Conservation (phyloP, 1,284 basidiomycete species). For the Ustilago curta region DNA sequence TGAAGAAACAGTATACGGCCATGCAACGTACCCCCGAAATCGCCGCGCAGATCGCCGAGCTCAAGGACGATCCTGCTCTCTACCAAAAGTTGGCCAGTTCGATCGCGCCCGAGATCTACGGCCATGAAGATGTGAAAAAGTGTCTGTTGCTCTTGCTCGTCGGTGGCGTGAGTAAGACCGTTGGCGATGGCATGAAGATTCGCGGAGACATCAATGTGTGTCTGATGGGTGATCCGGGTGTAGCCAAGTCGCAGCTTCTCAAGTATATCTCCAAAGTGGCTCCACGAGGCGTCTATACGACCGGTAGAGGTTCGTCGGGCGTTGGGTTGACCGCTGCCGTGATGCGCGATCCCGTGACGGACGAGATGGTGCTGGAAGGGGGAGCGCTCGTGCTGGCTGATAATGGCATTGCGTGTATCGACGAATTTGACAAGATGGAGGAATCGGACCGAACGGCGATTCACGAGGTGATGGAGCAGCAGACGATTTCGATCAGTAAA, state of each 20-base stretch:
- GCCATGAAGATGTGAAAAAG: constrained; percentile 97
- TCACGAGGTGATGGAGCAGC: constrained; percentile 99
- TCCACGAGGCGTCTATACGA: constrained; percentile 96
- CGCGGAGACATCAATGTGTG: constrained; percentile 97
- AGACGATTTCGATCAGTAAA: constrained; percentile 99
- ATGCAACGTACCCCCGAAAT: constrained; percentile 93
- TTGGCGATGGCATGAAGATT: constrained; percentile 98
- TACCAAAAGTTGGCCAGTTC: constrained; percentile 81
- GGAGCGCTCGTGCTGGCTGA: constrained; percentile 97
- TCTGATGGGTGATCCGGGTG: constrained; percentile 99
- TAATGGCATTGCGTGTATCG: constrained; percentile 99
- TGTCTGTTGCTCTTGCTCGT: constrained; percentile 92
- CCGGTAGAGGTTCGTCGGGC: constrained; percentile 95
- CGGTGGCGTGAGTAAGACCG: constrained; percentile 92
- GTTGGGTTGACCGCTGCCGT: constrained; percentile 99
- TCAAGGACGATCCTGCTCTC: constrained; percentile 80
- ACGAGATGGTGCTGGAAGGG: constrained; percentile 99
- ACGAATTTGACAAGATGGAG: constrained; percentile 99
- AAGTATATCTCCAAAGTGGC: constrained; percentile 99
- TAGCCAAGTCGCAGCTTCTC: constrained; percentile 96
- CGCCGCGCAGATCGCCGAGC: constrained; percentile 77
- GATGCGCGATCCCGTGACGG: constrained; percentile 98
- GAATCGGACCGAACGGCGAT: constrained; percentile 97
- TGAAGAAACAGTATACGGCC: constrained; percentile 96
- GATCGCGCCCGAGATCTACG: constrained; percentile 98